Percentiles rank a stretch among this genome's conserved stretches.
These are phyloP conservation scores for Blakeslea trispora DNA, from an alignment of 371 early-diverging fungal species.

Conservation along the genomic window DNA sequence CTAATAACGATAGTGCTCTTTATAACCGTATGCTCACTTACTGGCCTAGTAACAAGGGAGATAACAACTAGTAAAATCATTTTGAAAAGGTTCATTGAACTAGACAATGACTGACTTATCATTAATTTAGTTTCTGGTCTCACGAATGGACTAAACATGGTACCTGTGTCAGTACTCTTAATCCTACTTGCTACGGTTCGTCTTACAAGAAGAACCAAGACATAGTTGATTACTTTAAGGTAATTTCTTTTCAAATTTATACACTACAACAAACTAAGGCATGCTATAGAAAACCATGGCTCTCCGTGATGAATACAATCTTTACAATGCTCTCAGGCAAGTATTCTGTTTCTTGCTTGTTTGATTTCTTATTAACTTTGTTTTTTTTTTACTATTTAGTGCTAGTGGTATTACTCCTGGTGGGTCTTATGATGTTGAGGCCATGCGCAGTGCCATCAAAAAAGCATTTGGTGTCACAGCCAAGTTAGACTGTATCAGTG, in stretches of 20 bases:
- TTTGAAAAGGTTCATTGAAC: too few species aligned
- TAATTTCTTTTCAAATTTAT: constrained; percentile 10
- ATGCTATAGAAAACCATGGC: constrained; percentile 35
- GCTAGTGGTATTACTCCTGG: constrained; percentile 50
- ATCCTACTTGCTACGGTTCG: constrained; percentile 46
- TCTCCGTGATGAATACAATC: constrained; percentile 44
- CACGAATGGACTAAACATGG: constrained; percentile 64
- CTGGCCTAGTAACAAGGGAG: constrained; percentile 77
- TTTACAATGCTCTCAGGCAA: constrained; percentile 50
- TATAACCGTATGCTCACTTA: constrained; percentile 61
- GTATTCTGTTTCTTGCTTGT: background rate
- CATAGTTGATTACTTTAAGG: constrained; percentile 49
- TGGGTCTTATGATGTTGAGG: constrained; percentile 29
- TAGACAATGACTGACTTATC: background rate
- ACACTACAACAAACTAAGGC: background rate
- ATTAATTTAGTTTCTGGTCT: constrained; percentile 41
- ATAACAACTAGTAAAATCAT: constrained; percentile 25
- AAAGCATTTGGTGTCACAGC: constrained; percentile 26
- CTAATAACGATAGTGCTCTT: constrained; percentile 37
- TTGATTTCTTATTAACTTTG: background rate
- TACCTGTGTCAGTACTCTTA: constrained; percentile 53
- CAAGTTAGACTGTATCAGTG: constrained; percentile 37
- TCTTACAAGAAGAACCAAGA: constrained; percentile 44
- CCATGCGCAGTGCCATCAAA: constrained; percentile 37
- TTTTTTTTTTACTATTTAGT: constrained; percentile 21